Evolutionary conservation across 2,329 filamentous ascomycete species (phyloP), one percentile per base, ranked within the genome.

Genomic region (Trichocomaceae sp.): DNA sequence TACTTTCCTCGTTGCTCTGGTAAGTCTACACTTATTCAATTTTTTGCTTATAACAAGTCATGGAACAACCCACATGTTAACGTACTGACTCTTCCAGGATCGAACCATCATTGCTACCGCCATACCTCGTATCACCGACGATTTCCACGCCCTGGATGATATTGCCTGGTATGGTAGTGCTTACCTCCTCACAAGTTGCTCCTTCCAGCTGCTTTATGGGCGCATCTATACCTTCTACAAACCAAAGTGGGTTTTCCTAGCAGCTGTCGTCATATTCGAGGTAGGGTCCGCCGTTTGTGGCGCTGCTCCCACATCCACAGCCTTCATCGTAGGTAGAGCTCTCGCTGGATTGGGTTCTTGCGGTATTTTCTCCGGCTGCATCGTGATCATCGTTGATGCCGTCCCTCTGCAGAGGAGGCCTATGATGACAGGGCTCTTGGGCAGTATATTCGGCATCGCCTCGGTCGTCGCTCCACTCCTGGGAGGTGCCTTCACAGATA

Each of bases 211-310:
- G 6, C 64, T 71, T 31, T 71, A 69, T 52, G 72, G 72, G 33
- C 75, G 74, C 52, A 58, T 77, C 42, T 78, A 77, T 60, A 77
- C 72, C 15, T 77, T 76, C 55, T 76, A 71, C 59, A 65, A 68
- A 3, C 62, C 71, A 37, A 77, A 78, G 63, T 73, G 68, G 69
- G 66, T 71, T 2, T 75, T 73, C 47, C 59, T 77, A 22, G 52
- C 46, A 6, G 68, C 70, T 47, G 69, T 77, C 35, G 59, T 61
- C 51, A 61, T 77, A 55, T 77, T 77, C 50, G 75, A 77, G 50
- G 58, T 75, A 35, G 75, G 75, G 12, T 75, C 72, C 47, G 64
- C 73, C 17, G 61, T 77, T 26, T 77, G 75, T 58, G 67, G 66
- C 50, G 64, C 61, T 17, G 67, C 67, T 1, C 67, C 65, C 15